phyloP scores from a whole-genome alignment of 2,329 filamentous ascomycete species.

The Cladophialophora immunda region DNA sequence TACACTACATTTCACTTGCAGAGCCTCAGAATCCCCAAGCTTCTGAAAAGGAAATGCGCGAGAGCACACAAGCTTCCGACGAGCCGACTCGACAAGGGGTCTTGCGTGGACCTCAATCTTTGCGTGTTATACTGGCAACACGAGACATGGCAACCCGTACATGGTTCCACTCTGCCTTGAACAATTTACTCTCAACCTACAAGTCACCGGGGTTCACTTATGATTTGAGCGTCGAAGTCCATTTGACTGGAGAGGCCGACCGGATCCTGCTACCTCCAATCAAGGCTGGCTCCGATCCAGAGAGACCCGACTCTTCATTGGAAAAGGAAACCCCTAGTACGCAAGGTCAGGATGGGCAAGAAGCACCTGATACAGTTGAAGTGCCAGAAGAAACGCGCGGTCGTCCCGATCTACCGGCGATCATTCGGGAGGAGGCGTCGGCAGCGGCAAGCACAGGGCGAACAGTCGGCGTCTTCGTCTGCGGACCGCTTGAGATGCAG shows the following conservation, averaged over 20 bases:
- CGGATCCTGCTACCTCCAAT: constrained; percentile 4
- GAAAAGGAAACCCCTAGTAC: constrained; percentile 40
- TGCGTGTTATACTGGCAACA: constrained; percentile 49
- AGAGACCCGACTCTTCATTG: constrained; percentile 36
- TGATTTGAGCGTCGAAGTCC: constrained; percentile 40
- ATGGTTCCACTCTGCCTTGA: constrained; percentile 49
- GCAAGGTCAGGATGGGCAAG: constrained; percentile 19
- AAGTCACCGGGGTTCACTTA: constrained; percentile 30
- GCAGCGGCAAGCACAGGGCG: constrained; percentile 34
- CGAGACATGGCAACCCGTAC: constrained; percentile 46
- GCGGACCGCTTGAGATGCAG: constrained; percentile 57
- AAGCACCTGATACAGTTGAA: constrained; percentile 38
- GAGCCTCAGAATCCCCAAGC: constrained; percentile 18
- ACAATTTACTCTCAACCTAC: constrained; percentile 42
- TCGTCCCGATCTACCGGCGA: constrained; percentile 20
- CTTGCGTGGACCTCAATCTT: constrained; percentile 27
- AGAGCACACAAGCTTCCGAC: constrained; percentile 10
- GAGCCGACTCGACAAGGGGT: neutral
- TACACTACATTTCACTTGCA: neutral
- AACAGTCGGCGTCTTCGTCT: constrained; percentile 50
- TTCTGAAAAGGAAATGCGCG: neutral
- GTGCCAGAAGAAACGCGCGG: constrained; percentile 43
- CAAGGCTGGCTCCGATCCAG: constrained; percentile 7
- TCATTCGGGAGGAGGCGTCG: constrained; percentile 41
- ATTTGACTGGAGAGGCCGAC: constrained; percentile 42